Conservation (phyloP, 2,329 filamentous ascomycete species). For the Phoma herbarum region DNA sequence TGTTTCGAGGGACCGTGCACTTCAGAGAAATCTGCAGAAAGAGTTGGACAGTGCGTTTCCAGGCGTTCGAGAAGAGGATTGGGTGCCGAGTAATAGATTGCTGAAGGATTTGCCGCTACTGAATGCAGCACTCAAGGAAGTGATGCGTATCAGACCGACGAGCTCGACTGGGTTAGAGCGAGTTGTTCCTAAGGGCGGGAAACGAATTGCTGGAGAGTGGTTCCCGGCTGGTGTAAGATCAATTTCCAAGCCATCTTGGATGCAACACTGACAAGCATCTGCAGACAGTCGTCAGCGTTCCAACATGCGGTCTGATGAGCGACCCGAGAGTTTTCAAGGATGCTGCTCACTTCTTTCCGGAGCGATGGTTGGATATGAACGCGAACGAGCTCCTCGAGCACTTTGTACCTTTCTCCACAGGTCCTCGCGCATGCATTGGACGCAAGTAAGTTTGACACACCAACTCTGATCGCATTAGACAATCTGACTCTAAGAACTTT, state of each 20-base stretch:
- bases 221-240: background rate
- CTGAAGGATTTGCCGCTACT: background rate
- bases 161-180: background rate
- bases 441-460: background rate
- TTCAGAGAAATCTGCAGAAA: background rate
- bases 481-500: background rate
- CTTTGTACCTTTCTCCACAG: background rate
- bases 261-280: no score
- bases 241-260: background rate
- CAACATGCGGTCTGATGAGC: background rate
- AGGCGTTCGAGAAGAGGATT: background rate
- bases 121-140: background rate
- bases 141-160: background rate
- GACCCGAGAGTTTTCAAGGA: background rate
- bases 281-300: background rate
- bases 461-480: no score
- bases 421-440: background rate
- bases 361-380: background rate
- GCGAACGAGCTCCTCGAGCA: background rate
- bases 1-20: background rate
- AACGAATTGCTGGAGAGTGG: background rate
- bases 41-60: background rate
- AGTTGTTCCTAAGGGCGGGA: background rate
- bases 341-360: background rate
- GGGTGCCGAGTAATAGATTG: background rate